Conservation (phyloP, 441 rosid genomes). For the Syzygium malaccense region DNA sequence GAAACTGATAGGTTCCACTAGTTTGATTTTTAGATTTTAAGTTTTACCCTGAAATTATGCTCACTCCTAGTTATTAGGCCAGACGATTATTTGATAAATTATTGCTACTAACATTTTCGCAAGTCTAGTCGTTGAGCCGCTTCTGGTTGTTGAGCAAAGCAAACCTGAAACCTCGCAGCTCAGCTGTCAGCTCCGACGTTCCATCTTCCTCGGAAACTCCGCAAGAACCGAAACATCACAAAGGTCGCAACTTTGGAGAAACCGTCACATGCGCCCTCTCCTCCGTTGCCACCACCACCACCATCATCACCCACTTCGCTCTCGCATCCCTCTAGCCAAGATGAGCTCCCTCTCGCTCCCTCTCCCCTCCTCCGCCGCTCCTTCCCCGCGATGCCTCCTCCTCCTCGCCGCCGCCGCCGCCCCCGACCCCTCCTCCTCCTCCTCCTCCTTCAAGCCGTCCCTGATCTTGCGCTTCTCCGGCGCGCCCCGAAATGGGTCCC, state of each 20-base stretch:
- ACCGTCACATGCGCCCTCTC: slow-evolving; percentile 9
- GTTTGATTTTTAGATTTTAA: too few relatives aligned
- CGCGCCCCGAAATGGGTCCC: slow-evolving; percentile 11
- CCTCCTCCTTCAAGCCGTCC: not conserved
- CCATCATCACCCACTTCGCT: not conserved
- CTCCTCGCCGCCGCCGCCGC: not conserved
- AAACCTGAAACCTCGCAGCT: not conserved
- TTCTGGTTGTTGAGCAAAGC: not conserved
- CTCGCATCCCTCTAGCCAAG: slow-evolving; percentile 6
- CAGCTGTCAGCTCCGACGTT: not conserved
- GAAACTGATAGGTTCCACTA: too few relatives aligned
- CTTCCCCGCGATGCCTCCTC: slow-evolving; percentile 9
- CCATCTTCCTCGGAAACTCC: not conserved
- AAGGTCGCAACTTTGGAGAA: not conserved
- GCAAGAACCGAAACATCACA: not conserved
- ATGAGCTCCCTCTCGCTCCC: slow-evolving; percentile 35
- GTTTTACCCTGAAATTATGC: too few relatives aligned
- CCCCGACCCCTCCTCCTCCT: not conserved
- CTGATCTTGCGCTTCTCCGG: not conserved
- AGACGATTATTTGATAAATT: not conserved
- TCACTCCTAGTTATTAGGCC: too few relatives aligned
- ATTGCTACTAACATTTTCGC: not conserved
- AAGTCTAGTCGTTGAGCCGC: too few relatives aligned
- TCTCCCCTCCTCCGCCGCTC: slow-evolving; percentile 30
- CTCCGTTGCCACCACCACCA: not conserved